Base-by-base conservation (phyloP, 495 filamentous ascomycete species). In the Cladorrhinum samala region DNA sequence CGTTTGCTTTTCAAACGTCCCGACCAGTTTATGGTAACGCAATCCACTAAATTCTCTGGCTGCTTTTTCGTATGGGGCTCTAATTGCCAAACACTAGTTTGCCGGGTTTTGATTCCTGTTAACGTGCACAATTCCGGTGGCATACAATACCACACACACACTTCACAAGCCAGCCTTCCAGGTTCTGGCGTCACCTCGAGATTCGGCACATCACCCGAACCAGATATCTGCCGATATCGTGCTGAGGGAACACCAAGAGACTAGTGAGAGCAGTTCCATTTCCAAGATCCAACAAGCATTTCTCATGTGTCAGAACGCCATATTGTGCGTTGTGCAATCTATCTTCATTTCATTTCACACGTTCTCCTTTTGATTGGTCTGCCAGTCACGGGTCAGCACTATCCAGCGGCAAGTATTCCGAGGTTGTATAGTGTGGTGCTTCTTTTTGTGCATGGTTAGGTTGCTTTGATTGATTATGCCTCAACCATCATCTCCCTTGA, bases 121-220 rank as follows among this genome's bases (percentile, higher is more conserved):
- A 33, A 6, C 27, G 11, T 6, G 27, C 27, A 33, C 6, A 5
- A 33, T 33, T n/a, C n/a, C 27, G 27, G 27, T 11, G 6, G 11
- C 27, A 11, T 33, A 6, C 6, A 33, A 33, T 33, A n/a, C n/a
- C n/a, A n/a, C n/a, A n/a, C n/a, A n/a, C n/a, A n/a, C n/a, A 41
- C 39, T 4, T 17, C 4, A 1, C 39, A n/a, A 41, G 20, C 16
- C 11, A 17, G 16, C 39, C 19, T 45, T 19, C 42, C 19, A 45
- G 17, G 42, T 14, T 45, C 21, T 23, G 14, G 42, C 23, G 42
- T 45, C 42, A 24, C 20, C 23, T 45, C 23, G 13, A 44, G 20
- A 45, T 45, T 45, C 42, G 42, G 42, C 42, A 45, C 42, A 23
- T 23, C 42, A 45, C 21, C 42, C 42, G 42, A 45, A 45, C 42